Evolutionary conservation across 805 yeast genomes (phyloP).

Genomic region (Clavispora santaluciae): DNA sequence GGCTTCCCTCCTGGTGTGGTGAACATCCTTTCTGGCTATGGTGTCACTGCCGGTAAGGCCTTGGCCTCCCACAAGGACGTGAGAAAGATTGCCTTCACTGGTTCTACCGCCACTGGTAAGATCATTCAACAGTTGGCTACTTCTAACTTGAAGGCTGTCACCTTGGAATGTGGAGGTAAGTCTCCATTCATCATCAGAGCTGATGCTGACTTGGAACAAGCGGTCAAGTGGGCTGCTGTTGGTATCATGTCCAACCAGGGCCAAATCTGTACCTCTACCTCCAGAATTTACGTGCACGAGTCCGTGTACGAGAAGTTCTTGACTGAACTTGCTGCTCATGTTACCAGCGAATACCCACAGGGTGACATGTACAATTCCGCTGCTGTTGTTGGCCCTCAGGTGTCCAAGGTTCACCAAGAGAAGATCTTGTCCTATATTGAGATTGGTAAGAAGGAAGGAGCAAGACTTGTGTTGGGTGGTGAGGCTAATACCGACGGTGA

Average conservation of each 20-base stretch:
- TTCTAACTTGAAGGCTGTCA: slow-evolving; percentile 54
- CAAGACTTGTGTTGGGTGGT: slow-evolving; percentile 38
- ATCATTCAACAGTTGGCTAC: slow-evolving; percentile 60
- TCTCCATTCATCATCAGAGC: slow-evolving; percentile 59
- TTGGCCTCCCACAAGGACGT: slow-evolving; percentile 56
- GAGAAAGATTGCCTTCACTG: slow-evolving; percentile 60
- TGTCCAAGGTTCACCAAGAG: slow-evolving; percentile 52
- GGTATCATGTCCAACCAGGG: slow-evolving; percentile 66
- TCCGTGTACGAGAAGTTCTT: slow-evolving; percentile 51
- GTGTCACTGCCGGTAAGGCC: slow-evolving; percentile 64
- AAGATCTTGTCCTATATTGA: slow-evolving; percentile 43
- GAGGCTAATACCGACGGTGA: slow-evolving; percentile 35
- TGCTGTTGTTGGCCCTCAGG: slow-evolving; percentile 58
- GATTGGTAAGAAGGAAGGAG: slow-evolving; percentile 43
- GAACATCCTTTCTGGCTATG: slow-evolving; percentile 67
- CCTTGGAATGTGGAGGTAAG: slow-evolving; percentile 72
- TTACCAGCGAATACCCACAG: slow-evolving; percentile 46
- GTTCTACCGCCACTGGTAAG: slow-evolving; percentile 64
- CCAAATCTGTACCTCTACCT: slow-evolving; percentile 65
- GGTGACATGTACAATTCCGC: slow-evolving; percentile 49
- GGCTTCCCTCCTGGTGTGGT: slow-evolving; percentile 77
- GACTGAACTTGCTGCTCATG: slow-evolving; percentile 38
- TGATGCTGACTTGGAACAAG: slow-evolving; percentile 62
- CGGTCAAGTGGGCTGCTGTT: slow-evolving; percentile 62
- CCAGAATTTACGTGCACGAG: slow-evolving; percentile 57